A percentile compares a stretch with the other conserved stretches of the same genome.
phyloP scores from a whole-genome alignment of 805 yeast species.

The Yueomyces sinensis region DNA sequence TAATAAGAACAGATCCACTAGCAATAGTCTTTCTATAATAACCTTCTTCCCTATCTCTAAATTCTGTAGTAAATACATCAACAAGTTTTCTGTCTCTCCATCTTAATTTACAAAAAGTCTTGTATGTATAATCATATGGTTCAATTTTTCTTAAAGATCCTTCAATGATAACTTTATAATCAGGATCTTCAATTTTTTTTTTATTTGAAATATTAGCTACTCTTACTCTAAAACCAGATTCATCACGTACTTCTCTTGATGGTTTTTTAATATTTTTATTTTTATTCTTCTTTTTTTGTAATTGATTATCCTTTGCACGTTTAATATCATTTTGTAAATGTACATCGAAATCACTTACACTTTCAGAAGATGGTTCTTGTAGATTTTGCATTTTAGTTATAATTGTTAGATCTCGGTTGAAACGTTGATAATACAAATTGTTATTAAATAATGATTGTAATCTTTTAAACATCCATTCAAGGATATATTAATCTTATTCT shows the following conservation, averaged over 20 bases:
- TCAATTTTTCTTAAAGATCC: constrained; percentile 57
- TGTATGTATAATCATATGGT: constrained; percentile 81
- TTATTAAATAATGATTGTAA: no score
- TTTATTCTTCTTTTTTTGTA: constrained; percentile 4
- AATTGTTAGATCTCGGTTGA: no score
- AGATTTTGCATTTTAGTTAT: neutral
- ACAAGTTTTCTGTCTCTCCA: constrained; percentile 79
- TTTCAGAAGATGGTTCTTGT: neutral
- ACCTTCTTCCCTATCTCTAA: constrained; percentile 59
- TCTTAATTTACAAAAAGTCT: constrained; percentile 81
- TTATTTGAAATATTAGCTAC: constrained; percentile 20
- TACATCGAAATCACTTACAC: constrained; percentile 4
- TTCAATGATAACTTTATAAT: constrained; percentile 40
- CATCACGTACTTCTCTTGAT: constrained; percentile 11
- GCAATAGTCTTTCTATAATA: constrained; percentile 46
- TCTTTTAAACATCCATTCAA: no score
- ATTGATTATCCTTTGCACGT: constrained; percentile 5
- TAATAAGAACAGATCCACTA: constrained; percentile 64
- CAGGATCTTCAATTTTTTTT: constrained; percentile 44
- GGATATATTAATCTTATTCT: no score
- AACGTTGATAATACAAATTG: no score
- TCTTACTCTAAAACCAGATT: constrained; percentile 21
- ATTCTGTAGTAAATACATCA: constrained; percentile 75
- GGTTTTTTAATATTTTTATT: constrained; percentile 2
- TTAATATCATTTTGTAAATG: constrained; percentile 6